Base-by-base conservation (phyloP, 257 asterid species). In the Fraxinus americana region DNA sequence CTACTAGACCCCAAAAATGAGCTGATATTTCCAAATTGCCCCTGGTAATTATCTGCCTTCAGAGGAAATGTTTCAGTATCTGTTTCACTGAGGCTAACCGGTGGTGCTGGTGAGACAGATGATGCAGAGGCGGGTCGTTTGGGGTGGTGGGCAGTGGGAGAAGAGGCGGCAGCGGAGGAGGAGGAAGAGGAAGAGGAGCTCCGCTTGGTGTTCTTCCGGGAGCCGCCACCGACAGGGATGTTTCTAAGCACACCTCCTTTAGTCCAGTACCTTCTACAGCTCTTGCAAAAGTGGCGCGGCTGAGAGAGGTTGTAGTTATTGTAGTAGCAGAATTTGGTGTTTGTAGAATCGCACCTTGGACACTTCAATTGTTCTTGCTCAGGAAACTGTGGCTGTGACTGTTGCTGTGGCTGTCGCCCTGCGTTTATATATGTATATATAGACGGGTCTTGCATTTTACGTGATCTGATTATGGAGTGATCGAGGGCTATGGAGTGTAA, bases 221-320 rank as follows among this genome's bases (percentile, higher is more conserved):
- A 84, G 29, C 93, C 96, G 21, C 98, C 98, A 74, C 98, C 98
- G 79, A 94, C 90, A 0, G 98, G 98, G 79, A 94, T 88, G 91
- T 92, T 94, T 0, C 98, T 57, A 70, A 94, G 88, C n/a, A 94
- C 86, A 70, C 98, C 98, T 75, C 98, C 98, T 81, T 91, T 94
- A 6, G 98, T 94, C 98, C 98, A 94, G 77, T 94, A 94, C 74
- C 98, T 77, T 38, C 86, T 66, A 86, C 98, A 94, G 75, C 74
- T 86, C 89, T 91, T 94, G 88, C 98, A 94, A 63, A 83, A 94
- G 91, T 94, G 93, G 78, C 98, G 97, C 0, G 98, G 98, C 90
- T 94, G 98, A 73, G 98, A 94, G 82, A 94, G 96, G 73, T 94
- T 94, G 84, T 94, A 94, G 87, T 94, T 94, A 85, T 94, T 94